Evolutionary conservation across 139 green algal species (phyloP).

Genomic region (Pedinophyceae sp.): DNA sequence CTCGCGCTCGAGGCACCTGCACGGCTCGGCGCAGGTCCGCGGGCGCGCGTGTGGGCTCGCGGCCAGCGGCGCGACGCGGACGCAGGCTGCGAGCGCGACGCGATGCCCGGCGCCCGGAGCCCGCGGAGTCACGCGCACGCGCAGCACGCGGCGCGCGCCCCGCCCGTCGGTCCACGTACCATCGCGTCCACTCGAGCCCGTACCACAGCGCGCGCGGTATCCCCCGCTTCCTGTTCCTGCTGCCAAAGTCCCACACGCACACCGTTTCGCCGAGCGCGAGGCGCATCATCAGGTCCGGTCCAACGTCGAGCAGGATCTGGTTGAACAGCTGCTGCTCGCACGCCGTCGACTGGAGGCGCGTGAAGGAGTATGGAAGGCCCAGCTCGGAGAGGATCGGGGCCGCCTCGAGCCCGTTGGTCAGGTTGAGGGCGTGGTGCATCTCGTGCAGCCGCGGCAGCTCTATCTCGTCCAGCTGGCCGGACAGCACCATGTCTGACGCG

Average conservation of each 20-base stretch:
- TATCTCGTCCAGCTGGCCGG: too few species aligned
- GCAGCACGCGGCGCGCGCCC: constrained; percentile 7
- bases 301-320: constrained; percentile 29
- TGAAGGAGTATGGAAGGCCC: constrained; percentile 31
- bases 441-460: constrained; percentile 6
- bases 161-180: not conserved
- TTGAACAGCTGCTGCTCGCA: constrained; percentile 53
- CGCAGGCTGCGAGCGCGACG: constrained; percentile 12
- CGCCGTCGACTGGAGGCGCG: constrained; percentile 35
- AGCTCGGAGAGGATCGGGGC: constrained; percentile 29
- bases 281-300: constrained; percentile 32
- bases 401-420: constrained; percentile 51
- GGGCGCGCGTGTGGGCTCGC: not conserved
- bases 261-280: constrained; percentile 44
- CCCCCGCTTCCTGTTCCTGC: constrained; percentile 28
- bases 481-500: too few species aligned
- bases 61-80: constrained; percentile 3
- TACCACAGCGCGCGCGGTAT: constrained; percentile 49
- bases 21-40: not conserved
- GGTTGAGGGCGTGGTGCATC: constrained; percentile 38
- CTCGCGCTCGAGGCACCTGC: not conserved
- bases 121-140: constrained; percentile 6
- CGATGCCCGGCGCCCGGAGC: constrained; percentile 6
- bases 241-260: constrained; percentile 37
- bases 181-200: constrained; percentile 37